phyloP scores from a whole-genome alignment of 805 yeast species.

The Teunomyces gatunensis region DNA sequence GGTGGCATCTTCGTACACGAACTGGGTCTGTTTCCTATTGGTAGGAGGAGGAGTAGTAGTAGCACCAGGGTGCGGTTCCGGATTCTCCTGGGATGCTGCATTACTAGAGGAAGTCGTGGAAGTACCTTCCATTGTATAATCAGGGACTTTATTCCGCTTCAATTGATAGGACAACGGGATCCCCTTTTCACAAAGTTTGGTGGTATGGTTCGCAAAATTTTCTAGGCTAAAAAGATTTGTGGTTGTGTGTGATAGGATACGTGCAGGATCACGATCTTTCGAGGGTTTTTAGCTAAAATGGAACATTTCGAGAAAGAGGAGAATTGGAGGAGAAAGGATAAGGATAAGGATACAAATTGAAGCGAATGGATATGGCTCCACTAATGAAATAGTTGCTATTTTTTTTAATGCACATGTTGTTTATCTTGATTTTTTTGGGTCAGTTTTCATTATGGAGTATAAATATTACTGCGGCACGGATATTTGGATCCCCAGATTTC shows the following conservation, averaged over 20 bases:
- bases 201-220: not conserved
- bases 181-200: not conserved
- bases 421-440: too few species aligned
- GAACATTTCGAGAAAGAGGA: not conserved
- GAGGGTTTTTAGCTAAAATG: not conserved
- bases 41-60: not conserved
- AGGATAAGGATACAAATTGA: too few species aligned
- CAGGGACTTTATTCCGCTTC: not conserved
- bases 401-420: too few species aligned
- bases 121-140: not conserved
- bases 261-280: not conserved
- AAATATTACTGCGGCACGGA: too few species aligned
- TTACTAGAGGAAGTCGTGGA: not conserved
- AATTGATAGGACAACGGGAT: not conserved
- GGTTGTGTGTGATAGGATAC: not conserved
- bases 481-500: too few species aligned
- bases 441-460: too few species aligned
- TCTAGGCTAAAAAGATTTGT: not conserved
- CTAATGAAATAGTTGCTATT: too few species aligned
- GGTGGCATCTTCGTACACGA: conserved; percentile 9
- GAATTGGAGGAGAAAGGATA: not conserved
- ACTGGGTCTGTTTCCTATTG: not conserved
- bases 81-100: not conserved
- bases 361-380: too few species aligned
- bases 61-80: not conserved